phyloP scores from a whole-genome alignment of 371 early-diverging fungal species.

The Phascolomyces articulosus region DNA sequence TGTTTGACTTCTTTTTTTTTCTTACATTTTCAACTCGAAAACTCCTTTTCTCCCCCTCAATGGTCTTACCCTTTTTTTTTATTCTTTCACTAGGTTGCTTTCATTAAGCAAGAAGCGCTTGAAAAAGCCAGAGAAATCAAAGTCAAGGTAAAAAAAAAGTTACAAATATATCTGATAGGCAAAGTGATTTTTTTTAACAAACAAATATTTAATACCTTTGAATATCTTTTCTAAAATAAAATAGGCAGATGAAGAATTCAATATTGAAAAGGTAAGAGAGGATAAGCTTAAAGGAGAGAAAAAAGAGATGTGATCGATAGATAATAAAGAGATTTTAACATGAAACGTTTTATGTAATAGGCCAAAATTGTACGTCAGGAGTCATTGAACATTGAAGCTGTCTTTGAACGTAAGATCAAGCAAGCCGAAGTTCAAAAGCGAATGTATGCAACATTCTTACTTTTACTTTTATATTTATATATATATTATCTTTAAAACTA shows the following conservation, averaged over 20 bases:
- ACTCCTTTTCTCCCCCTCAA: no score
- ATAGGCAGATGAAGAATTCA: constrained; percentile 98
- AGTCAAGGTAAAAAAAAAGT: constrained; percentile 77
- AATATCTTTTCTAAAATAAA: no score
- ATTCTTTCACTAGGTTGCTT: constrained; percentile 67
- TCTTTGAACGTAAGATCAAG: constrained; percentile 89
- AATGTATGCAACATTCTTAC: constrained; percentile 61
- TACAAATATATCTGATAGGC: background rate
- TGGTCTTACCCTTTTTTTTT: background rate
- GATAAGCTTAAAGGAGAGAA: background rate
- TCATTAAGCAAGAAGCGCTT: constrained; percentile 97
- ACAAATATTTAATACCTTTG: no score
- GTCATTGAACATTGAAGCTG: constrained; percentile 85
- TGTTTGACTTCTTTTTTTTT: background rate
- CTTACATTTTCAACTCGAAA: no score
- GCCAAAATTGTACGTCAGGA: constrained; percentile 94
- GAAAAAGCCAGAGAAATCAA: constrained; percentile 98
- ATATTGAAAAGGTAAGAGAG: constrained; percentile 91
- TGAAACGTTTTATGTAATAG: constrained; percentile 26
- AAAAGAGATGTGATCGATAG: no score
- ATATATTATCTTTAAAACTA: no score
- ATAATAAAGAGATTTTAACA: background rate
- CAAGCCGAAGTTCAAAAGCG: constrained; percentile 90
- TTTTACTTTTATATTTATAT: background rate
- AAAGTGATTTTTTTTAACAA: background rate